Percentiles rank a stretch among this genome's conserved stretches.
Conservation (phyloP, 1,139 yeast species). For the Nakaseomyces nivariensis region DNA sequence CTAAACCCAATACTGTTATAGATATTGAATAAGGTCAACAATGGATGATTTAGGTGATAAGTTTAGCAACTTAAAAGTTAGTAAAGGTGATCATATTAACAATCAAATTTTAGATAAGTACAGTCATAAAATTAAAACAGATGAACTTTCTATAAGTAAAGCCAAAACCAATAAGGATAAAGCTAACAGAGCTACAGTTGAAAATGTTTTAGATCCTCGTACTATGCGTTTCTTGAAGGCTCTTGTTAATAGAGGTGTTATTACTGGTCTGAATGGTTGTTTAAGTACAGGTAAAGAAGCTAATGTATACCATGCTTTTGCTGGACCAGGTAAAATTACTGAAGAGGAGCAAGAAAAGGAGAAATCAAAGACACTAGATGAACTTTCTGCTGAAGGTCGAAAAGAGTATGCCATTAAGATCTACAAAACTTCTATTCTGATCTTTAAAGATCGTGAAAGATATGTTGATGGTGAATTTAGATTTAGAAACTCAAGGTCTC, state of each 20-base stretch:
- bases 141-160: slow-evolving; percentile 41
- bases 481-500: slow-evolving; percentile 73
- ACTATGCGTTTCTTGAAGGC: slow-evolving; percentile 77
- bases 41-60: slow-evolving; percentile 8
- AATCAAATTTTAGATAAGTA: slow-evolving; percentile 53
- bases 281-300: slow-evolving; percentile 97
- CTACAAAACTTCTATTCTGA: slow-evolving; percentile 89
- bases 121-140: slow-evolving; percentile 55
- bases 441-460: slow-evolving; percentile 90
- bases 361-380: background rate
- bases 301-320: slow-evolving; percentile 87
- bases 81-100: slow-evolving; percentile 32
- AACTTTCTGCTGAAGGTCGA: slow-evolving; percentile 16
- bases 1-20: background rate
- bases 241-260: slow-evolving; percentile 70
- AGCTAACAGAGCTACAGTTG: slow-evolving; percentile 92
- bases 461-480: slow-evolving; percentile 95
- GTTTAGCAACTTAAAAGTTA: slow-evolving; percentile 12
- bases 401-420: slow-evolving; percentile 80
- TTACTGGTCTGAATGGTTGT: slow-evolving; percentile 86
- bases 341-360: slow-evolving; percentile 7
- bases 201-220: slow-evolving; percentile 91
- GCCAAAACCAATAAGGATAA: slow-evolving; percentile 64
- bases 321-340: slow-evolving; percentile 39
- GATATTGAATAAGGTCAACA: background rate